Percentiles rank a stretch among this genome's conserved stretches.
Conservation (phyloP, 2,329 filamentous ascomycete species). For the Curvularia lunata region DNA sequence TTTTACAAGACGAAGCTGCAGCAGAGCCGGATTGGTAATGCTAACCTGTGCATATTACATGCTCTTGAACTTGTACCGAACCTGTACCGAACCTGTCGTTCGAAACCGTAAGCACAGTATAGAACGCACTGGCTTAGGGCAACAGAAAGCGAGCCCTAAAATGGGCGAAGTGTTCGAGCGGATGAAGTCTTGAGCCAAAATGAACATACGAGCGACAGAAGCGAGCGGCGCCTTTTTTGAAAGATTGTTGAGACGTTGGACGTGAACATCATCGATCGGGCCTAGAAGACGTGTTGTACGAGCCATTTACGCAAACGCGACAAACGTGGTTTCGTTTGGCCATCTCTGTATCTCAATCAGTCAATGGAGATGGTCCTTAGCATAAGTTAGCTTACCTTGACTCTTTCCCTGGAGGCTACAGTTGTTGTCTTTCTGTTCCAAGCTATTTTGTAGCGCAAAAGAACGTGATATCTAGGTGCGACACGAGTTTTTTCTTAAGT, state of each 20-base stretch:
- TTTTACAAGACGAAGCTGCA: neutral
- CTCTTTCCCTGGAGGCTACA: constrained; percentile 28
- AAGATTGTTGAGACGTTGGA: too few relatives aligned
- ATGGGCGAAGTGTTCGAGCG: neutral
- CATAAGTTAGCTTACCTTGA: constrained; percentile 23
- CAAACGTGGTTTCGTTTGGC: constrained; percentile 29
- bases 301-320: constrained; percentile 4
- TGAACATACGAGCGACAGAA: too few relatives aligned
- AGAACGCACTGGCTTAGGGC: too few relatives aligned
- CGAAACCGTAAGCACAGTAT: constrained; percentile 2
- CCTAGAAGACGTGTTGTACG: too few relatives aligned
- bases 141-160: neutral
- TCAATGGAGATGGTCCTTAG: neutral
- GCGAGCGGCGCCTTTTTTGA: too few relatives aligned
- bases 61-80: constrained; percentile 26
- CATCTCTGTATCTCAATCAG: constrained; percentile 15
- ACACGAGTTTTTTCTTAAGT: too few relatives aligned
- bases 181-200: too few relatives aligned
- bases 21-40: neutral
- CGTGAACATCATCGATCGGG: too few relatives aligned
- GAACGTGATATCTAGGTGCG: neutral
- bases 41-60: constrained; percentile 21
- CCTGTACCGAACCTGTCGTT: constrained; percentile 14
- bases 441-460: constrained; percentile 17
- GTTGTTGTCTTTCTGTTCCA: constrained; percentile 10